Conservation (phyloP, 768 basidiomycete species). For the Polyporus arcularius region DNA sequence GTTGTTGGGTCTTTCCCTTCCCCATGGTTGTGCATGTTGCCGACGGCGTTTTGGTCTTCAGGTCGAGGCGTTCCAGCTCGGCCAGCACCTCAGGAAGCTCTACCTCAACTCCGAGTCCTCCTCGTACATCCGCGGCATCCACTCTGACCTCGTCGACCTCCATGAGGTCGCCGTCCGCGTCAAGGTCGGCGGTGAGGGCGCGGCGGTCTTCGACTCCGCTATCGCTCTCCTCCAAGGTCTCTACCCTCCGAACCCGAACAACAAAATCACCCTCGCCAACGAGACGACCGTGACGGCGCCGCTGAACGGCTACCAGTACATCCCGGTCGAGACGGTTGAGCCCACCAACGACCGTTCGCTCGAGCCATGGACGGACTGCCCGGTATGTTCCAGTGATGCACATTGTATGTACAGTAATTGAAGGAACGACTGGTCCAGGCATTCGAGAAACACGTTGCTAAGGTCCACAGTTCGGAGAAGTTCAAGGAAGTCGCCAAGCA, state of each 20-base stretch:
- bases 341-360: conserved; percentile 80
- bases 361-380: conserved; percentile 76
- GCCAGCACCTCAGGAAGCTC: conserved; percentile 57
- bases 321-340: conserved; percentile 90
- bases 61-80: conserved; percentile 71
- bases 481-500: conserved; percentile 64
- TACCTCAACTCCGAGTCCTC: conserved; percentile 70
- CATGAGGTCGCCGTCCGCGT: conserved; percentile 73
- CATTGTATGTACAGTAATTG: neutral
- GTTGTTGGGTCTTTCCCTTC: conserved; percentile 19
- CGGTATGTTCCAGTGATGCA: conserved; percentile 36
- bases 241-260: conserved; percentile 76
- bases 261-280: conserved; percentile 78
- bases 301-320: conserved; percentile 76
- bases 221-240: conserved; percentile 84
- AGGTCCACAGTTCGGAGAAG: conserved; percentile 59
- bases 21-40: neutral
- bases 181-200: conserved; percentile 83
- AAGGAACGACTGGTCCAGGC: conserved; percentile 37
- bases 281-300: conserved; percentile 71
- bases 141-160: conserved; percentile 69
- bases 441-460: conserved; percentile 64
- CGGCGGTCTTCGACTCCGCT: conserved; percentile 85
- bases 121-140: conserved; percentile 68
- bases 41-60: conserved; percentile 27